Evolutionary conservation across 306 rosid genomes (phyloP).

Genomic region (Acmispon strigosus): DNA sequence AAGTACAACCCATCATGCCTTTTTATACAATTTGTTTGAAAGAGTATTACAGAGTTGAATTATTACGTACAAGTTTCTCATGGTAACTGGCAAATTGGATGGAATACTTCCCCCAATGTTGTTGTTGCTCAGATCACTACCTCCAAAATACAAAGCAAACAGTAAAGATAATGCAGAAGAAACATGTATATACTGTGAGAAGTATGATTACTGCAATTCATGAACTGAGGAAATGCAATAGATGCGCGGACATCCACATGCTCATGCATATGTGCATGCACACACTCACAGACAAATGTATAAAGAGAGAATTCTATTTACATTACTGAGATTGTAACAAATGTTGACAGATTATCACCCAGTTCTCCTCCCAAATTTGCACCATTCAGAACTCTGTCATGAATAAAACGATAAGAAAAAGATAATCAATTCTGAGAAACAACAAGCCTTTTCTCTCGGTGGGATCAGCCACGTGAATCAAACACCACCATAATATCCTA

Average conservation of each 20-base stretch:
- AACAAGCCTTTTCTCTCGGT: neutral
- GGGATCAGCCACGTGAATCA: neutral
- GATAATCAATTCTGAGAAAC: neutral
- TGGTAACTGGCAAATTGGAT: slow-evolving; percentile 61
- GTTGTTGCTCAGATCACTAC: slow-evolving; percentile 95
- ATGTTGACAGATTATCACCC: slow-evolving; percentile 57
- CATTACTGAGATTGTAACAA: slow-evolving; percentile 62
- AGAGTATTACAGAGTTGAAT: slow-evolving; percentile 12
- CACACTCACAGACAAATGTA: neutral
- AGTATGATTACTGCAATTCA: neutral
- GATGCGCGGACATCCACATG: neutral
- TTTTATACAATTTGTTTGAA: slow-evolving; percentile 24
- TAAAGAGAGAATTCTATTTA: slow-evolving; percentile 37
- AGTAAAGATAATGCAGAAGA: slow-evolving; percentile 3
- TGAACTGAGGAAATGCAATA: neutral
- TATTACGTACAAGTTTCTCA: slow-evolving; percentile 68
- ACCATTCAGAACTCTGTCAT: slow-evolving; percentile 63
- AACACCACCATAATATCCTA: neutral
- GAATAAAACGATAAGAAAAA: slow-evolving; percentile 29
- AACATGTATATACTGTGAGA: neutral
- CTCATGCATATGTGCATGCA: neutral
- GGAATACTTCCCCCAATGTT: slow-evolving; percentile 91
- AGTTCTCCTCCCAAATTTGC: slow-evolving; percentile 91
- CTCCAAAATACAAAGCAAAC: slow-evolving; percentile 24
- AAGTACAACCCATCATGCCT: slow-evolving; percentile 36